A percentile compares a stretch with the other conserved stretches of the same genome.
Conservation (phyloP, 2,329 filamentous ascomycete genomes). For the Trichoderma lentiforme region DNA sequence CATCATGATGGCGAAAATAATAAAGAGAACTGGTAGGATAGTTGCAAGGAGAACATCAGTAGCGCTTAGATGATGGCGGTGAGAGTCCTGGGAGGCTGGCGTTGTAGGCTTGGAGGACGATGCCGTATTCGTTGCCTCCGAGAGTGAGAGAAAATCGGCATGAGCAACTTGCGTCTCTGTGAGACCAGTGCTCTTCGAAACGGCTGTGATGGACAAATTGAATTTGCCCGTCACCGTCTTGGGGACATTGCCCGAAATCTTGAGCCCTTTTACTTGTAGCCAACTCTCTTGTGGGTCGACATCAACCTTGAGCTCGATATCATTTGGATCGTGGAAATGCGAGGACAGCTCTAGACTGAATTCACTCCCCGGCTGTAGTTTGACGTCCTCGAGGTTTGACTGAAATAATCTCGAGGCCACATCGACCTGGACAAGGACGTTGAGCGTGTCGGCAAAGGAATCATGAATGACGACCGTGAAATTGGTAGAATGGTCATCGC, state of each 20-base stretch:
- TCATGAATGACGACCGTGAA: constrained; percentile 62
- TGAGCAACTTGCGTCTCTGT: constrained; percentile 38
- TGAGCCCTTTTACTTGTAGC: constrained; percentile 40
- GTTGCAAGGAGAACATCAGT: constrained; percentile 42
- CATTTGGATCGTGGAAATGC: constrained; percentile 40
- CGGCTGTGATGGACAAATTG: constrained; percentile 31
- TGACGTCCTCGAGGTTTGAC: constrained; percentile 38
- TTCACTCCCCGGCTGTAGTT: constrained; percentile 38
- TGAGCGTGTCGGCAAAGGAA: constrained; percentile 55
- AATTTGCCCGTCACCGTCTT: constrained; percentile 32
- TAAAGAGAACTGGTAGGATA: constrained; percentile 41
- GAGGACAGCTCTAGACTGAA: constrained; percentile 43
- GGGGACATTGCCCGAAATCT: constrained; percentile 42
- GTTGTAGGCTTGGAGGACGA: constrained; percentile 24
- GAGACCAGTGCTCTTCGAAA: constrained; percentile 32
- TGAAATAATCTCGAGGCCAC: constrained; percentile 40
- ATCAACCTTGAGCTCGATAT: constrained; percentile 37
- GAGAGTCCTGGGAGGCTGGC: constrained; percentile 20
- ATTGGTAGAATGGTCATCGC: constrained; percentile 56
- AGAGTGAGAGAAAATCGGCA: constrained; percentile 33
- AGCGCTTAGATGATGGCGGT: constrained; percentile 28
- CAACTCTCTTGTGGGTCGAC: constrained; percentile 40
- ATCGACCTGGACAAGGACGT: constrained; percentile 46
- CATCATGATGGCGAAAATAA: constrained; percentile 33
- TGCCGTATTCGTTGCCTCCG: constrained; percentile 26